Evolutionary conservation across 768 basidiomycete species (phyloP), one percentile per base, ranked within the genome.

Genomic region (Suillus ampliporus): DNA sequence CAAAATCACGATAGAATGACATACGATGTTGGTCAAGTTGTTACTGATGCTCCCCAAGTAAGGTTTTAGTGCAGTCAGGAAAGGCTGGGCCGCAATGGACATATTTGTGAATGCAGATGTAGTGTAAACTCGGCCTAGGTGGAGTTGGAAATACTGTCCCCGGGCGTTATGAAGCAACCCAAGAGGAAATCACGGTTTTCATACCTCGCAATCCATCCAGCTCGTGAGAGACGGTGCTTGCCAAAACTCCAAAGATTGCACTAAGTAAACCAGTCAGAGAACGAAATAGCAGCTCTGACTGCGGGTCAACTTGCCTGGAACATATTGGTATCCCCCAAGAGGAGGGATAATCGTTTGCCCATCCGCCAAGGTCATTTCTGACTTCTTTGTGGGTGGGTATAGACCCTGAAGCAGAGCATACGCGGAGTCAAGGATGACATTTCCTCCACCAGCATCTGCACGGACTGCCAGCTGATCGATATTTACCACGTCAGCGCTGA

Each of bases 401-500:
- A 65, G 61, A 31, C 68, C 68, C 48, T 65, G 64, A 28, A 67
- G 58, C 10, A 69, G 61, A 21, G 61, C 63, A 41, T 41, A 50
- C 10, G 57, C 51, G 15, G 67, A 68, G 41, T 63, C 58, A 17
- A 68, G 50, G 48, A 68, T 64, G 21, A 47, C 63, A 47, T 84
- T 80, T 61, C 90, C 90, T 72, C 92, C 91, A 48, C 90, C 90
- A 59, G 86, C 86, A 77, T 92, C 91, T 71, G 88, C 89, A 64
- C 85, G 87, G 51, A 89, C 83, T 66, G 87, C 86, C 65, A 92
- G 79, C 74, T 90, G 83, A 67, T 76, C 80, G 74, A 87, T 87
- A 78, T 89, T 81, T 47, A 87, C 88, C 65, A 31, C 3, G 31
- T 31, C 31, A 31, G 31, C 6, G 31, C 31, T 31, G 31, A 31